Evolutionary conservation across 2,329 filamentous ascomycete species (phyloP).

Genomic region (Hypoxylon sp.): DNA sequence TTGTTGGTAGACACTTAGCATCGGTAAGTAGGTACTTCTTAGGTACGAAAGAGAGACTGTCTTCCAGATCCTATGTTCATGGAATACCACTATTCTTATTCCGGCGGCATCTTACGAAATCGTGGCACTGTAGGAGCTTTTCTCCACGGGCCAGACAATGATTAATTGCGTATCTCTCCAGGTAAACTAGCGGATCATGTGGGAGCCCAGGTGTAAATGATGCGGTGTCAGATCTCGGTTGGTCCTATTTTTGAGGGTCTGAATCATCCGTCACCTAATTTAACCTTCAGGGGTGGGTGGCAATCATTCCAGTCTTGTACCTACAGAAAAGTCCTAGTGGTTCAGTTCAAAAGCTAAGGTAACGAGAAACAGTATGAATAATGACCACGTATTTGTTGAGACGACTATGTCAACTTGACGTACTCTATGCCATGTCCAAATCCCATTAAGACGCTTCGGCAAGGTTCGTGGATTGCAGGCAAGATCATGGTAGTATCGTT

Average conservation of each 20-base stretch:
- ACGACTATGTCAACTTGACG: not conserved
- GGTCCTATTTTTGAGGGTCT: not conserved
- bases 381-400: not conserved
- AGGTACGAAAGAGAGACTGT: not conserved
- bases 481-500: conserved; percentile 12
- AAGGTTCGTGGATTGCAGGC: not conserved
- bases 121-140: not conserved
- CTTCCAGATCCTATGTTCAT: not conserved
- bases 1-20: not conserved
- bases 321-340: not conserved
- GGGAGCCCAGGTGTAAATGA: not conserved
- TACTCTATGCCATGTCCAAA: not conserved
- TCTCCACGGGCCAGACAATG: not conserved
- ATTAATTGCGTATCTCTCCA: conserved; percentile 2
- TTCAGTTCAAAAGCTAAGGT: not conserved
- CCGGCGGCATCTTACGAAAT: not conserved
- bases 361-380: not conserved
- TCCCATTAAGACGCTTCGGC: not conserved
- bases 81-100: not conserved
- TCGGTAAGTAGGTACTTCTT: not conserved
- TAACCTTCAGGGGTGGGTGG: conserved; percentile 8
- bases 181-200: conserved; percentile 9
- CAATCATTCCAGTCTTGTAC: conserved; percentile 1
- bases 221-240: conserved; percentile 2
- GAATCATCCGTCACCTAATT: conserved; percentile 12